Percentiles rank a stretch among this genome's conserved stretches.
phyloP scores from a whole-genome alignment of 1,139 yeast species.

The Yamadazyma diddensiae region DNA sequence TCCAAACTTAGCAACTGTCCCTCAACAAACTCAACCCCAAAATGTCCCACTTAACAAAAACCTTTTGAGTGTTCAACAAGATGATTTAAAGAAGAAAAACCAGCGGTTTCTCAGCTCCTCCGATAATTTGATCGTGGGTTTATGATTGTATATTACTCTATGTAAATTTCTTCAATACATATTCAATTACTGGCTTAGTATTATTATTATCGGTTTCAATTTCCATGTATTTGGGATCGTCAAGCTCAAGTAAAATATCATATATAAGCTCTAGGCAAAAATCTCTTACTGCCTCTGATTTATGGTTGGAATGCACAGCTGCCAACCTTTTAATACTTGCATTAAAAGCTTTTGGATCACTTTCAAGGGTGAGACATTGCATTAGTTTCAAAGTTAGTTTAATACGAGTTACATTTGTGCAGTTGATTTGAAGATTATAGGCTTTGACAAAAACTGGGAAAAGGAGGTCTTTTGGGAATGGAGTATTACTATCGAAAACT shows the following conservation, averaged over 20 bases:
- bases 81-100: constrained; percentile 9
- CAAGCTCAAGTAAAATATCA: constrained; percentile 9
- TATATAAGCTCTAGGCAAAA: constrained; percentile 18
- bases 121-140: constrained; percentile 29
- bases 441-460: constrained; percentile 46
- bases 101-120: constrained; percentile 18
- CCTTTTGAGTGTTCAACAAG: constrained; percentile 11
- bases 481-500: constrained; percentile 32
- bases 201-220: constrained; percentile 5
- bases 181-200: constrained; percentile 2
- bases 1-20: constrained; percentile 1
- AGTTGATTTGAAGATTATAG: constrained; percentile 56
- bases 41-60: constrained; percentile 11
- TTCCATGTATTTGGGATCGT: constrained; percentile 3
- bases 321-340: constrained; percentile 25
- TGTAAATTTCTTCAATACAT: constrained; percentile 5
- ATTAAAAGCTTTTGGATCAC: constrained; percentile 6
- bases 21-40: constrained; percentile 3
- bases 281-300: constrained; percentile 22
- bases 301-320: constrained; percentile 30
- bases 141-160: constrained; percentile 12
- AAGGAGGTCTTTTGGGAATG: constrained; percentile 26
- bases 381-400: constrained; percentile 34
- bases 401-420: constrained; percentile 32
- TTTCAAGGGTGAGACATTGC: constrained; percentile 24